phyloP scores from a whole-genome alignment of 2,329 filamentous ascomycete genomes.

The Daldinia sp. region DNA sequence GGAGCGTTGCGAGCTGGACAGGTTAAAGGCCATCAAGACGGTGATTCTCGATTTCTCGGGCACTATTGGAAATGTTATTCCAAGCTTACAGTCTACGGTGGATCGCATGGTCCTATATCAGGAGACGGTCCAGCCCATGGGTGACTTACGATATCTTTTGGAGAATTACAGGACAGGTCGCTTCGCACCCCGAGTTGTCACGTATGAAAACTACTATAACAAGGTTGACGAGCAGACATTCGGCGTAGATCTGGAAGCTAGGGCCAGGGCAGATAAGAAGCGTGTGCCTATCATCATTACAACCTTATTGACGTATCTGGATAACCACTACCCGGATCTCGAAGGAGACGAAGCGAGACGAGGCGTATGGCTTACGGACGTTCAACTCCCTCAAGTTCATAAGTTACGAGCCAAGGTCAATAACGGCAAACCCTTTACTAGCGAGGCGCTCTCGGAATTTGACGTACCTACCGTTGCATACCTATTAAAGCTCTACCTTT shows the following conservation, averaged over 20 bases:
- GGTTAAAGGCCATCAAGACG: conserved; percentile 97
- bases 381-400: conserved; percentile 85
- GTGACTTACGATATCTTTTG: conserved; percentile 90
- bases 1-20: conserved; percentile 94
- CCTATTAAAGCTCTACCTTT: conserved; percentile 89
- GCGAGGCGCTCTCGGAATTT: conserved; percentile 82
- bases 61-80: conserved; percentile 96
- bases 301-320: conserved; percentile 90
- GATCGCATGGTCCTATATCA: conserved; percentile 99
- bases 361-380: conserved; percentile 93
- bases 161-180: conserved; percentile 97
- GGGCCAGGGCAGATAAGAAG: conserved; percentile 92
- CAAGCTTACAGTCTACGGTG: conserved; percentile 91
- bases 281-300: conserved; percentile 93
- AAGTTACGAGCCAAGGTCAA: conserved; percentile 84
- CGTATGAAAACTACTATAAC: conserved; percentile 99
- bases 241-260: conserved; percentile 95
- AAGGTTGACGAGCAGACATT: conserved; percentile 97
- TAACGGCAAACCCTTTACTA: conserved; percentile 80
- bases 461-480: conserved; percentile 95
- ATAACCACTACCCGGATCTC: conserved; percentile 95
- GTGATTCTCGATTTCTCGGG: conserved; percentile 98
- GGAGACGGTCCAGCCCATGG: conserved; percentile 93
- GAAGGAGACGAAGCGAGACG: conserved; percentile 94
- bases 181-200: conserved; percentile 87